Percentiles rank a stretch among this genome's conserved stretches.
Evolutionary conservation across 768 basidiomycete species (phyloP).

Genomic region (Collybia mongolica): DNA sequence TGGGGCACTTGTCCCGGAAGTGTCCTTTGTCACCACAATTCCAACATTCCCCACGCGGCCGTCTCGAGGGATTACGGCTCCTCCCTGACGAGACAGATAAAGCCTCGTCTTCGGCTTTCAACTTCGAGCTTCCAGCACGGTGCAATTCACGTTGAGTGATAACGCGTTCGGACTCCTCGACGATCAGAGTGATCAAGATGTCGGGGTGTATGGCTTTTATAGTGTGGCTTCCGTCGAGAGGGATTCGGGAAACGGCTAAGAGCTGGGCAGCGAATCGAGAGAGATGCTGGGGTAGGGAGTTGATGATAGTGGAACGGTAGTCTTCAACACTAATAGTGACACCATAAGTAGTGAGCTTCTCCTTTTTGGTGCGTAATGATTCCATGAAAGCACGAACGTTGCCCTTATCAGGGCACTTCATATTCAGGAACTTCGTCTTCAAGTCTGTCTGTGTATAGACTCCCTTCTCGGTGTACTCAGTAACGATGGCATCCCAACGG

Average conservation of each 20-base stretch:
- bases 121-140: too few relatives aligned
- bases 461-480: too few relatives aligned
- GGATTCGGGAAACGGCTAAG: too few relatives aligned
- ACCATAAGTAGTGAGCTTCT: too few relatives aligned
- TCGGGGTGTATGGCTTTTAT: slow-evolving; percentile 14
- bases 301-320: slow-evolving; percentile 26
- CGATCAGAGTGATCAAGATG: not conserved
- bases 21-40: slow-evolving; percentile 25
- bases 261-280: slow-evolving; percentile 24
- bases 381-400: too few relatives aligned
- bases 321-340: slow-evolving; percentile 23
- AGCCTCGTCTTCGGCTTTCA: too few relatives aligned
- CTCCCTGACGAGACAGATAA: too few relatives aligned
- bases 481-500: too few relatives aligned
- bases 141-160: too few relatives aligned
- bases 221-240: too few relatives aligned
- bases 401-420: slow-evolving; percentile 22
- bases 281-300: slow-evolving; percentile 22
- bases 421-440: slow-evolving; percentile 21
- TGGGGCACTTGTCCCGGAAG: slow-evolving; percentile 17
- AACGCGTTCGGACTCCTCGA: not conserved
- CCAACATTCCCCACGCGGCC: slow-evolving; percentile 16
- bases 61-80: slow-evolving; percentile 1
- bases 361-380: too few relatives aligned
- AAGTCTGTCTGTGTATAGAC: slow-evolving; percentile 26